Evolutionary conservation across 495 filamentous ascomycete genomes (phyloP).

Genomic region (Haplographium delicatum): DNA sequence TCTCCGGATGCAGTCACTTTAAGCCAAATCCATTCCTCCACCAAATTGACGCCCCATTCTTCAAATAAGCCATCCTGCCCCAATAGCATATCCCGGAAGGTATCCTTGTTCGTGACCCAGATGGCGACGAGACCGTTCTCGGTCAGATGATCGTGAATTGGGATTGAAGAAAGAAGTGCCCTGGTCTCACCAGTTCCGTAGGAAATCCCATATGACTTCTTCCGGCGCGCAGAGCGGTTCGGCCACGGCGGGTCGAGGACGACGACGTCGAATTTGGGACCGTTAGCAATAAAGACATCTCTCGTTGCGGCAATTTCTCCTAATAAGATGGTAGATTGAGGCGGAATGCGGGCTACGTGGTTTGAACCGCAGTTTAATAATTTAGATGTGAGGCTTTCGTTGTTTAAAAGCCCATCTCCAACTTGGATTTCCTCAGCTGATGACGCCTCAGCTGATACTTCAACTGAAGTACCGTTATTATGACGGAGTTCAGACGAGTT

Average conservation of each 20-base stretch:
- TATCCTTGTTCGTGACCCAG: constrained; percentile 83
- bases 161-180: constrained; percentile 44
- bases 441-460: background rate
- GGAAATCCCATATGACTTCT: constrained; percentile 57
- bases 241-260: constrained; percentile 93
- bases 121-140: constrained; percentile 59
- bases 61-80: constrained; percentile 48
- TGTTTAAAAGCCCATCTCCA: background rate
- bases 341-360: constrained; percentile 3
- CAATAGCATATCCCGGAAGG: constrained; percentile 53
- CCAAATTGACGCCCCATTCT: constrained; percentile 55
- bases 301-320: constrained; percentile 36
- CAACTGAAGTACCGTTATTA: background rate
- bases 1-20: constrained; percentile 72
- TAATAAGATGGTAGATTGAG: constrained; percentile 31
- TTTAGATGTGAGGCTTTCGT: too few relatives aligned
- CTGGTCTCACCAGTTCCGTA: constrained; percentile 32
- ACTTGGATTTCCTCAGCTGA: background rate
- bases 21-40: constrained; percentile 89
- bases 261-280: constrained; percentile 66
- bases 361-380: background rate
- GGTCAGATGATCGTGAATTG: constrained; percentile 50
- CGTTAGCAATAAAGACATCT: constrained; percentile 26
- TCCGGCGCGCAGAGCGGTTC: constrained; percentile 76
- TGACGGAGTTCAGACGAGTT: too few relatives aligned